These are phyloP conservation scores for Candida tetrigidarum DNA, from an alignment of 1,139 yeast genomes.

Conservation along the genomic window DNA sequence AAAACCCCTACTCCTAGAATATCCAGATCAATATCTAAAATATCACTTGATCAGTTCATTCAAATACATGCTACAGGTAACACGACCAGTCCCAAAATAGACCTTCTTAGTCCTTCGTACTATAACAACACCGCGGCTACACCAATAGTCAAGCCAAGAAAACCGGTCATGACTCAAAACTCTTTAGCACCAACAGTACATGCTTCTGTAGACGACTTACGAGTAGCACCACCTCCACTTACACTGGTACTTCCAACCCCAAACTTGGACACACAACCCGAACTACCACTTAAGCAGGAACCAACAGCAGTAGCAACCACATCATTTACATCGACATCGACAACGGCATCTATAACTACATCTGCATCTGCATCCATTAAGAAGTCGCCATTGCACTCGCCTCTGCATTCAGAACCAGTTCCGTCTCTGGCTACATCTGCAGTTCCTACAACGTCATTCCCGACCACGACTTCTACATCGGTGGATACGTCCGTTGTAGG, in stretches of 20 bases:
- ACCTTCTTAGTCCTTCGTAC: slow-evolving; percentile 3
- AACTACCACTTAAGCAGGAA: neutral
- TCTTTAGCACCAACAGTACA: neutral
- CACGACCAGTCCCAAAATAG: neutral
- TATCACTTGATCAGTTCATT: slow-evolving; percentile 4
- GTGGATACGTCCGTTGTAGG: slow-evolving; percentile 6
- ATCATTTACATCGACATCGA: too few species aligned
- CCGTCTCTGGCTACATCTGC: slow-evolving; percentile 39
- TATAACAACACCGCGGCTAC: slow-evolving; percentile 1
- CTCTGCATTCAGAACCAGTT: slow-evolving; percentile 1
- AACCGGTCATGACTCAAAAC: slow-evolving; percentile 5
- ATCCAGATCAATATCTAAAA: slow-evolving; percentile 2
- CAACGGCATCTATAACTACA: too few species aligned
- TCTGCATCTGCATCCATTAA: neutral
- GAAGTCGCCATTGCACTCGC: neutral
- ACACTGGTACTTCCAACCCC: neutral
- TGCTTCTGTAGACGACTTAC: slow-evolving; percentile 5
- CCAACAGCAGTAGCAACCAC: too few species aligned
- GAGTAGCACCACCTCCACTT: slow-evolving; percentile 14
- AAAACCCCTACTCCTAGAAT: slow-evolving; percentile 4
- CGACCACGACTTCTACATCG: slow-evolving; percentile 7
- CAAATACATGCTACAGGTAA: neutral
- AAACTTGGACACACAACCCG: neutral
- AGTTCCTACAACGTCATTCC: slow-evolving; percentile 10
- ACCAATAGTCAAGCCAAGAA: slow-evolving; percentile 2